These are phyloP conservation scores for Colletotrichum orchidophilum DNA, from an alignment of 2,329 filamentous ascomycete species.

Conservation along the genomic window DNA sequence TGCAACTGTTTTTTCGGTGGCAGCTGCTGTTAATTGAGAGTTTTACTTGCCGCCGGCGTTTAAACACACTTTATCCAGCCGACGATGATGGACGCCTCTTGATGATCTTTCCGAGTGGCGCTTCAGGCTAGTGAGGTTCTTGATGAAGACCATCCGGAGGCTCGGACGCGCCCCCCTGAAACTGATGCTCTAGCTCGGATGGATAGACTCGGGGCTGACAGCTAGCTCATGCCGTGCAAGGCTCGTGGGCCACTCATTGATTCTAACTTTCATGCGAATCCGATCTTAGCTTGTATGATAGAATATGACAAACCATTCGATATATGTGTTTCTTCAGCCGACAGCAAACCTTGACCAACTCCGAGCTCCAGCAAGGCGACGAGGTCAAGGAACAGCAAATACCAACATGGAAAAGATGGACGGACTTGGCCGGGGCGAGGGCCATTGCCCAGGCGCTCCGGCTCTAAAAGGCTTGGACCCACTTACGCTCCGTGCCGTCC, in stretches of 20 bases:
- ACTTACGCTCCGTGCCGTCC: background rate
- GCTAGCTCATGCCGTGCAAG: background rate
- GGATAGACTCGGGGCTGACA: background rate
- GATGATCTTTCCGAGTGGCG: background rate
- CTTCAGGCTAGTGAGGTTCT: background rate
- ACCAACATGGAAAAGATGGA: background rate
- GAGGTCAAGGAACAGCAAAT: background rate
- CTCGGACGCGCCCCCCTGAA: conserved; percentile 12
- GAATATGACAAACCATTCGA: background rate
- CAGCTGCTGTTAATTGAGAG: background rate
- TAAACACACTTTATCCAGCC: background rate
- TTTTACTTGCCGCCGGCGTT: background rate
- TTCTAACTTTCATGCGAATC: background rate
- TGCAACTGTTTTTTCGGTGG: background rate
- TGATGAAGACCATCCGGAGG: background rate
- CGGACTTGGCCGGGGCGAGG: background rate
- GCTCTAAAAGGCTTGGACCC: background rate
- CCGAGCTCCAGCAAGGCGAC: background rate
- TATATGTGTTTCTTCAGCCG: background rate
- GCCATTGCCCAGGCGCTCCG: background rate
- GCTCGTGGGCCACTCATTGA: background rate
- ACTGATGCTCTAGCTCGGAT: background rate
- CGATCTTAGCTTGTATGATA: background rate
- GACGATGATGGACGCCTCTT: background rate
- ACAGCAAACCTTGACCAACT: background rate